phyloP scores from a whole-genome alignment of 345 rosid species.

The Dimocarpus longan region DNA sequence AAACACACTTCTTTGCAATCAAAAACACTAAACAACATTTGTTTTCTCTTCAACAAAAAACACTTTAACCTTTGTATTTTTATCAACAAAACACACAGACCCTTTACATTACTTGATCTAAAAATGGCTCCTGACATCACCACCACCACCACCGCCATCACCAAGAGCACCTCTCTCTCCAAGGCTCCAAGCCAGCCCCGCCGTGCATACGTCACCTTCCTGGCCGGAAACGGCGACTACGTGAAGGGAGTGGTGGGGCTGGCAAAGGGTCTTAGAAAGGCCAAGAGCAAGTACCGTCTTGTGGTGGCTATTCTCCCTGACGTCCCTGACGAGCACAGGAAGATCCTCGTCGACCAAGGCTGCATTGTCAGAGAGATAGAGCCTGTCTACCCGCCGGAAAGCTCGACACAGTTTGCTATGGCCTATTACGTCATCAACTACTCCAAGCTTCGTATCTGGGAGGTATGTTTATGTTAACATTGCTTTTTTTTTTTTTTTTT shows the following conservation, averaged over 20 bases:
- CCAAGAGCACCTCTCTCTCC: slow-evolving; percentile 12
- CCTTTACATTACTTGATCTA: neutral
- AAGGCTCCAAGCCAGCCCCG: slow-evolving; percentile 16
- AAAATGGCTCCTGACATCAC: slow-evolving; percentile 40
- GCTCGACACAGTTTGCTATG: slow-evolving; percentile 76
- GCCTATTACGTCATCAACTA: slow-evolving; percentile 78
- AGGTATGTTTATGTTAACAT: slow-evolving; percentile 39
- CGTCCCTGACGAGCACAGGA: slow-evolving; percentile 63
- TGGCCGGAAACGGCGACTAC: slow-evolving; percentile 76
- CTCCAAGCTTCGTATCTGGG: slow-evolving; percentile 82
- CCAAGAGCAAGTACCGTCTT: slow-evolving; percentile 52
- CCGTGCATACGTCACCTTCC: slow-evolving; percentile 57
- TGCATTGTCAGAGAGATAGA: slow-evolving; percentile 58
- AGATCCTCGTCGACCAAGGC: slow-evolving; percentile 52
- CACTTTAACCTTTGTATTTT: too few relatives aligned
- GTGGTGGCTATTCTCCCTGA: slow-evolving; percentile 75
- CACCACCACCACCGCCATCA: slow-evolving; percentile 6
- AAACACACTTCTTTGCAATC: neutral
- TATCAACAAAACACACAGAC: too few relatives aligned
- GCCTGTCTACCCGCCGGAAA: slow-evolving; percentile 64
- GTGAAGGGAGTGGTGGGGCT: slow-evolving; percentile 73
- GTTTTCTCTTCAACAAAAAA: too few relatives aligned
- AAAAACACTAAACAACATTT: too few relatives aligned
- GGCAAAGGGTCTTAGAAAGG: slow-evolving; percentile 69
- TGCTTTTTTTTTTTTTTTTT: too few relatives aligned